Evolutionary conservation across 257 asterid species (phyloP).

Genomic region (Solanum rostratum): DNA sequence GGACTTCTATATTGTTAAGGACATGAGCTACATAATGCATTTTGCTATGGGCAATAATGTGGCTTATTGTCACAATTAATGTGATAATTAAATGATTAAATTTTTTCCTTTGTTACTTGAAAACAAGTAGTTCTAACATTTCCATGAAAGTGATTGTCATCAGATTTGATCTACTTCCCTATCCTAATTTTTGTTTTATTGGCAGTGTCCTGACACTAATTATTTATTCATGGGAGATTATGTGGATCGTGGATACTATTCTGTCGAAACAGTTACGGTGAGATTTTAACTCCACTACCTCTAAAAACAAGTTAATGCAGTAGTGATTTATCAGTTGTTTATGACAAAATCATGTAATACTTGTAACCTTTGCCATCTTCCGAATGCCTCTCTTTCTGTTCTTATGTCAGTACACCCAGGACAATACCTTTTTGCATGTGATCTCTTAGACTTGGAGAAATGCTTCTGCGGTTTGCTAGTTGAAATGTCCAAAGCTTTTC

Average conservation of each 20-base stretch:
- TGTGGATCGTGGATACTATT: conserved; percentile 84
- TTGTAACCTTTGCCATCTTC: background rate
- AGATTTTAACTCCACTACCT: conserved; percentile 3
- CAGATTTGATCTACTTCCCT: background rate
- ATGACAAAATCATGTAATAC: background rate
- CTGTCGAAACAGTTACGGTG: conserved; percentile 77
- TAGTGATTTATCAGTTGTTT: background rate
- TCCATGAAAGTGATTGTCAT: background rate
- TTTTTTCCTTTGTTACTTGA: background rate
- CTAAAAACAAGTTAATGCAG: background rate
- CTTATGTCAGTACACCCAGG: background rate
- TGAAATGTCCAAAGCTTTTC: background rate
- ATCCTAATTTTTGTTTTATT: conserved; percentile 11
- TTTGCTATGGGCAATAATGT: background rate
- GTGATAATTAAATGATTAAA: background rate
- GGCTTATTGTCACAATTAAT: background rate
- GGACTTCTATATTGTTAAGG: background rate
- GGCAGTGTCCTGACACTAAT: conserved; percentile 82
- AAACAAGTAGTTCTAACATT: background rate
- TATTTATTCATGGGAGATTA: conserved; percentile 92
- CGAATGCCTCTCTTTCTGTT: background rate
- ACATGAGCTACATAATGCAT: background rate
- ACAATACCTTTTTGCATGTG: background rate
- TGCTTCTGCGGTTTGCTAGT: background rate
- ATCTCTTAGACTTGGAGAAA: background rate